A percentile compares a stretch with the other conserved stretches of the same genome.
Conservation (phyloP, 768 basidiomycete genomes). For the Leccinellum albellum region DNA sequence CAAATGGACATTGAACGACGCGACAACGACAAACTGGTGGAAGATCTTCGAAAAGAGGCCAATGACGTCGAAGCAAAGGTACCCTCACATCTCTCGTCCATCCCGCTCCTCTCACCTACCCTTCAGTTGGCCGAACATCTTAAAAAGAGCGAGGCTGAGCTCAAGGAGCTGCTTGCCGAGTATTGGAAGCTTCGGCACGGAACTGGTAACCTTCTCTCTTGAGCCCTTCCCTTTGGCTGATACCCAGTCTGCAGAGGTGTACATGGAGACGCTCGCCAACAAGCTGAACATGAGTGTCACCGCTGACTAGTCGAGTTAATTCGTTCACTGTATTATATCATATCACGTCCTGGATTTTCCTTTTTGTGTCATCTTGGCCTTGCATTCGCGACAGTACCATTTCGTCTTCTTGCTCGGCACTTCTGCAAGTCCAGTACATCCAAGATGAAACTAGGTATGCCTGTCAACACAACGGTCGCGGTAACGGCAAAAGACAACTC, state of each 20-base stretch:
- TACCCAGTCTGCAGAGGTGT: conserved; percentile 53
- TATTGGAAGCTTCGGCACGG: conserved; percentile 80
- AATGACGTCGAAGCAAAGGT: conserved; percentile 68
- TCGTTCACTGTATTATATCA: conserved; percentile 19
- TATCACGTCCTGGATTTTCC: conserved; percentile 27
- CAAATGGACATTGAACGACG: conserved; percentile 72
- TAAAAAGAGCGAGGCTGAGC: conserved; percentile 67
- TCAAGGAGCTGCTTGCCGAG: conserved; percentile 77
- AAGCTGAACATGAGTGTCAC: conserved; percentile 62
- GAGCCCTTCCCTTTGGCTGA: background rate
- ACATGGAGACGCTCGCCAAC: conserved; percentile 83
- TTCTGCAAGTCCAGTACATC: conserved; percentile 57
- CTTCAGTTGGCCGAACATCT: conserved; percentile 75
- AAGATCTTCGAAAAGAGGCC: conserved; percentile 70
- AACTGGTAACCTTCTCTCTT: conserved; percentile 46
- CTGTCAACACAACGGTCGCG: background rate
- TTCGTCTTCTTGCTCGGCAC: conserved; percentile 52
- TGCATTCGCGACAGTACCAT: conserved; percentile 74
- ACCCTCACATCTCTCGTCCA: background rate
- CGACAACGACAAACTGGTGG: conserved; percentile 75
- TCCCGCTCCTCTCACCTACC: background rate
- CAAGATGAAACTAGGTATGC: conserved; percentile 61
- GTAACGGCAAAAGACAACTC: conserved; percentile 28
- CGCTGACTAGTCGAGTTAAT: conserved; percentile 20
- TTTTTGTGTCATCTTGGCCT: conserved; percentile 33